These are phyloP conservation scores for Actinomucor elegans DNA, from an alignment of 371 early-diverging fungal species.

Conservation along the genomic window DNA sequence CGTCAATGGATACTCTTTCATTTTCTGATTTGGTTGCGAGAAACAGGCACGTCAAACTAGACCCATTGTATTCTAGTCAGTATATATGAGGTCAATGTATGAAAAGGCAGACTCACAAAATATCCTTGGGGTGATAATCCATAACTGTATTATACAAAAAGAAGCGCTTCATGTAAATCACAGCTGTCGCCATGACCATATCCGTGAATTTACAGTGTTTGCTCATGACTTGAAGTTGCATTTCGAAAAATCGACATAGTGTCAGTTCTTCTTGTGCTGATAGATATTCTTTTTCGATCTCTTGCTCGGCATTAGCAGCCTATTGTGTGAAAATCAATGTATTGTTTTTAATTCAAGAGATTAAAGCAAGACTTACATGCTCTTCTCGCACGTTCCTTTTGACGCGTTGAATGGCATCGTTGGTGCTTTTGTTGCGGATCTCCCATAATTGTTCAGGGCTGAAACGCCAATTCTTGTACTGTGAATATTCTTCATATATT, in stretches of 20 bases:
- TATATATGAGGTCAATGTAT: no score
- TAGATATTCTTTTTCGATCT: constrained; percentile 38
- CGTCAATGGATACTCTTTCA: constrained; percentile 70
- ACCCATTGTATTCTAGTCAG: no score
- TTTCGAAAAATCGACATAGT: constrained; percentile 51
- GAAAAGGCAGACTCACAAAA: constrained; percentile 53
- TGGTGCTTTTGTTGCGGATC: constrained; percentile 61
- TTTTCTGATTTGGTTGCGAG: constrained; percentile 88
- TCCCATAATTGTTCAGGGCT: constrained; percentile 56
- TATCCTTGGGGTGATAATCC: constrained; percentile 87
- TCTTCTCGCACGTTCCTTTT: constrained; percentile 57
- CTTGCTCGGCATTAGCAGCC: no score
- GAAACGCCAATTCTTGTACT: constrained; percentile 78
- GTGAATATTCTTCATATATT: constrained; percentile 56
- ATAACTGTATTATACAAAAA: constrained; percentile 83
- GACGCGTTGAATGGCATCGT: constrained; percentile 59
- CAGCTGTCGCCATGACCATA: constrained; percentile 68
- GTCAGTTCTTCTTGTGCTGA: constrained; percentile 53
- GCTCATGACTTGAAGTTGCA: constrained; percentile 33
- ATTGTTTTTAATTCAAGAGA: no score
- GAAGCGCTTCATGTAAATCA: constrained; percentile 91
- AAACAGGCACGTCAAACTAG: constrained; percentile 81
- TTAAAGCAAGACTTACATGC: constrained; percentile 27
- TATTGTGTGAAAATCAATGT: no score
- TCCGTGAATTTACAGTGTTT: constrained; percentile 20